Percentiles rank a stretch among this genome's conserved stretches.
phyloP scores from a whole-genome alignment of 495 filamentous ascomycete genomes.

The Podospora comata region DNA sequence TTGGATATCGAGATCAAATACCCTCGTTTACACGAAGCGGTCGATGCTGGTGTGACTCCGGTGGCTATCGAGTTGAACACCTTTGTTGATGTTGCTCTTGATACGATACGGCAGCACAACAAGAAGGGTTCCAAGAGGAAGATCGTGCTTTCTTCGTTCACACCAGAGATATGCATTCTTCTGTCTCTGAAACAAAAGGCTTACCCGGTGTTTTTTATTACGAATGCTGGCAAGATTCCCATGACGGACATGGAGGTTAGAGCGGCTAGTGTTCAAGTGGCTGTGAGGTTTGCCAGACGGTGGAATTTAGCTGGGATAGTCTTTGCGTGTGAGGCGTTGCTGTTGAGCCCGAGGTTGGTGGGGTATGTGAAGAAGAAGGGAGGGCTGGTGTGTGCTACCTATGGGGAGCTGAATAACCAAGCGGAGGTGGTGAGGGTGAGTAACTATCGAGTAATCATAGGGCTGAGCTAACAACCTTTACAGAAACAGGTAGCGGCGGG shows the following conservation, averaged over 20 bases:
- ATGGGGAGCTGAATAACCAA: conserved; percentile 37
- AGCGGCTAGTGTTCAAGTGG: conserved; percentile 37
- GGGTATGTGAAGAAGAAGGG: conserved; percentile 29
- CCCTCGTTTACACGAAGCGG: conserved; percentile 31
- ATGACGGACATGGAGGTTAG: conserved; percentile 26
- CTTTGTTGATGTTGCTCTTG: conserved; percentile 41
- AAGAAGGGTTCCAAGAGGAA: conserved; percentile 21
- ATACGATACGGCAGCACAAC: conserved; percentile 21
- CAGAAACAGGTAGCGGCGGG: conserved; percentile 43
- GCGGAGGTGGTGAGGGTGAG: conserved; percentile 7
- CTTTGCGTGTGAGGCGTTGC: conserved; percentile 34
- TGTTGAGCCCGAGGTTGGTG: conserved; percentile 37
- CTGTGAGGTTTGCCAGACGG: conserved; percentile 37
- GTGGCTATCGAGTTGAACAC: conserved; percentile 42
- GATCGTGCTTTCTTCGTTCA: conserved; percentile 46
- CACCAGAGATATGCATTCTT: conserved; percentile 44
- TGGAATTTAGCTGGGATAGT: conserved; percentile 41
- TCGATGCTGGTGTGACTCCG: conserved; percentile 35
- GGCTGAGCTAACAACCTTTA: conserved; percentile 37
- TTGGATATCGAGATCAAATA: conserved; percentile 43
- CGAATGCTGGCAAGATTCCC: conserved; percentile 35
- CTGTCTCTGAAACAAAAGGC: conserved; percentile 38
- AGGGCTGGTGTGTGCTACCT: conserved; percentile 29
- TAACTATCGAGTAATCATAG: conserved; percentile 11
- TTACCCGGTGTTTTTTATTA: conserved; percentile 44